Evolutionary conservation across 345 rosid genomes (phyloP), one percentile per base, ranked within the genome.

Genomic region (Syzygium jambos): DNA sequence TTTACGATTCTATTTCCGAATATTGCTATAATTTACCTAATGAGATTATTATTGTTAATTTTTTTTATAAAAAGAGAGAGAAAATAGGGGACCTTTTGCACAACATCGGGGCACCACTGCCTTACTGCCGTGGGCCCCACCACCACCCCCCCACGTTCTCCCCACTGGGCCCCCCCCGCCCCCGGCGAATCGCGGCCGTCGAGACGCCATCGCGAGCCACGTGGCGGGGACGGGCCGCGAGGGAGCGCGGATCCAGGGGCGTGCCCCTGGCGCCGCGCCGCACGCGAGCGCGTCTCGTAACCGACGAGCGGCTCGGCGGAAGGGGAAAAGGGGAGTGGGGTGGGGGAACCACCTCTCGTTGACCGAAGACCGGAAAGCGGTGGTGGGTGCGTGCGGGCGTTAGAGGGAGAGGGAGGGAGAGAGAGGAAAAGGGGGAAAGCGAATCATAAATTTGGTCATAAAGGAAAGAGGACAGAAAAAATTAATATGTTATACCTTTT

Each of bases 321-420:
- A 34, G 38, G 41, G 46, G 46, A 43, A 5, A 43, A 43, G 7
- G 1, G 5, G 46, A 1, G 46, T 4, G 7, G 7, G 7, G 7
- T 15, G 3, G 65, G 65, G 30, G 55, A 52, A 73, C 84, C 84
- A 73, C 49, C 63, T 54, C n/a, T 86, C 52, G 87, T 86, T 86
- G 87, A 86, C 87, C 87, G 65, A 51, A 38, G 87, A 86, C 87
- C 52, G 51, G 52, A 63, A 77, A 73, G 49, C 49, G 14, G 80
- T 34, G 21, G 49, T 73, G 49, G 80, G 23, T 6, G 19, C 17
- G 54, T 9, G 80, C 80, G 80, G 11, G 11, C 80, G 80, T 1
- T 25, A 27, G 51, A 78, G 85, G 27, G 85, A 51, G 51, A 13
- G 65, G 3, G 38, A 34, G 38, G 3, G 38, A 34, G 38, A 34